Evolutionary conservation across 768 basidiomycete genomes (phyloP), one percentile per base, ranked within the genome.

Genomic region (Hortiboletus flavorubellus): DNA sequence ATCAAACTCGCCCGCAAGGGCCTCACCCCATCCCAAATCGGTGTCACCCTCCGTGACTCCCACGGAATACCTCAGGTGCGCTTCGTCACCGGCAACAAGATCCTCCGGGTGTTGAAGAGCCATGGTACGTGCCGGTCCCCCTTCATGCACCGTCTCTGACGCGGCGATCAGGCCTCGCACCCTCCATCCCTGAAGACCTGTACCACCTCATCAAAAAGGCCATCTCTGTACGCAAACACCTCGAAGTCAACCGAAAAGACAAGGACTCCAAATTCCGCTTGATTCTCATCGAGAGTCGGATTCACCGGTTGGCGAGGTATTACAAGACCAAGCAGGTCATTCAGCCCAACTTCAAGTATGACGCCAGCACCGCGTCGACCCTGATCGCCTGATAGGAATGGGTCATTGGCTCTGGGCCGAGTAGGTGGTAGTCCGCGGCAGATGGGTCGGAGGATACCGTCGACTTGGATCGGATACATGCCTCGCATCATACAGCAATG

Each of bases 121-220:
- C 83, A 92, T 64, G 92, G 96, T 93, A 74, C 75, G 85, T 76
- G 48, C 5, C n/a, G 31, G 3, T 3, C 6, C 15, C n/a, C 53
- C 1, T 18, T 7, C 15, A 16, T 48, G 44, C 44, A 37, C 33
- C 46, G 46, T 47, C 47, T 8, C 42, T 57, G 48, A 55, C 45
- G 23, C 23, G 29, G 33, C 40, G 9, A n/a, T n/a, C 8, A 96
- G 94, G 92, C 78, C 90, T 98, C 78, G 94, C 87, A 74, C 94
- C 96, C 69, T 83, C 86, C 77, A 91, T 98, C 80, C 96, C 96
- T 66, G 96, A 99, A 85, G 96, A 97, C 84, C 89, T 98, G 60
- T 97, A 93, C 89, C 89, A 93, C 84, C 87, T 97, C 76, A 89
- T 98, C 85, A 98, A 98, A 87, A 99, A 98, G 87, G 96, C 96